These are phyloP conservation scores for Geranomyces michiganensis DNA, from an alignment of 192 early-diverging fungal species.

Conservation along the genomic window DNA sequence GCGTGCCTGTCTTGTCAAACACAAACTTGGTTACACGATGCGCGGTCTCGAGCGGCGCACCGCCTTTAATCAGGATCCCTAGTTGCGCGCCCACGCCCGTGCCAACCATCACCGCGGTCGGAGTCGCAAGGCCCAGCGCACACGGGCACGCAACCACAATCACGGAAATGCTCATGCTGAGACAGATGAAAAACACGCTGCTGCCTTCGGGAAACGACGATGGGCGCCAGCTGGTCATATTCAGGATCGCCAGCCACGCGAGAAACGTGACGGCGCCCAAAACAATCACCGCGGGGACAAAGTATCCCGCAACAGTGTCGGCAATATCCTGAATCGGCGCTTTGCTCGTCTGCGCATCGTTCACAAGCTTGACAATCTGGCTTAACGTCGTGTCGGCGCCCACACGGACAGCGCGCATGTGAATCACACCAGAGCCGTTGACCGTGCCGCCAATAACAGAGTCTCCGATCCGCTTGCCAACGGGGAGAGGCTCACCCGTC, in stretches of 20 bases:
- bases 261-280: constrained; percentile 74
- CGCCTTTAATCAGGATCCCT: constrained; percentile 97
- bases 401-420: constrained; percentile 82
- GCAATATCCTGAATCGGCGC: constrained; percentile 95
- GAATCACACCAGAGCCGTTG: constrained; percentile 85
- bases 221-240: constrained; percentile 23
- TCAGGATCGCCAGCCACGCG: constrained; percentile 72
- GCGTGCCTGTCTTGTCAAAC: constrained; percentile 98
- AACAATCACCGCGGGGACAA: constrained; percentile 85
- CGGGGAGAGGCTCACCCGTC: constrained; percentile 87
- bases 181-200: constrained; percentile 65
- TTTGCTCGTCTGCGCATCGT: constrained; percentile 91
- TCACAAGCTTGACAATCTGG: constrained; percentile 92
- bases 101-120: constrained; percentile 98
- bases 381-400: constrained; percentile 87
- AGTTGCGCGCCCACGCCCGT: constrained; percentile 94
- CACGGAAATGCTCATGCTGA: constrained; percentile 91
- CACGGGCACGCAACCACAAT: constrained; percentile 98
- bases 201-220: constrained; percentile 31
- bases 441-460: constrained; percentile 92
- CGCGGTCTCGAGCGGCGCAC: constrained; percentile 79
- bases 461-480: constrained; percentile 67
- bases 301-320: constrained; percentile 84
- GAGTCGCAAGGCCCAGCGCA: constrained; percentile 92
- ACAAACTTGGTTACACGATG: constrained; percentile 82